These are phyloP conservation scores for Dothistroma pini DNA, from an alignment of 2,329 filamentous ascomycete genomes.

Conservation along the genomic window DNA sequence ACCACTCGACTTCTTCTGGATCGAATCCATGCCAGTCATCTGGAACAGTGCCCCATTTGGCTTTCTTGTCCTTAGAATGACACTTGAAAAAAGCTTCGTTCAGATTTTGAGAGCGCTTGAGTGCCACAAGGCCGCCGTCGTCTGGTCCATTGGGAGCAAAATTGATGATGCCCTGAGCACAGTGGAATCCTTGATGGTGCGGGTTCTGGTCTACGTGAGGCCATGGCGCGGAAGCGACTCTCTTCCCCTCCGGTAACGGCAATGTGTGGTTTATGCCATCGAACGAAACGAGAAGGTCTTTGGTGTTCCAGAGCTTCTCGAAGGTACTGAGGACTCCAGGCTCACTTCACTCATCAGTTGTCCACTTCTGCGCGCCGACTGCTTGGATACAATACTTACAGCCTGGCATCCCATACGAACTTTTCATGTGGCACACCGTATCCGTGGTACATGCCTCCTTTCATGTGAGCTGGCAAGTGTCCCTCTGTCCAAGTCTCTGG, in stretches of 20 bases:
- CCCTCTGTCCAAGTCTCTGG: constrained; percentile 12
- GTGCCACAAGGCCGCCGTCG: constrained; percentile 18
- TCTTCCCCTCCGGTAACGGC: constrained; percentile 10
- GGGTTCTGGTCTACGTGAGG: constrained; percentile 14
- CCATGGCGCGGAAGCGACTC: constrained; percentile 10
- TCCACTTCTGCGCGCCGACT: not conserved
- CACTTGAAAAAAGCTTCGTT: constrained; percentile 16
- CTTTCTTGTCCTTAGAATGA: constrained; percentile 16
- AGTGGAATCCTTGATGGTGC: constrained; percentile 7
- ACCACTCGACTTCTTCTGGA: constrained; percentile 16
- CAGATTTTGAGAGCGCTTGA: constrained; percentile 12
- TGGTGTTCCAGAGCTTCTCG: constrained; percentile 20
- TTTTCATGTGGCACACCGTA: constrained; percentile 22
- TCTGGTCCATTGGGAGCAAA: constrained; percentile 20
- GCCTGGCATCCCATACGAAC: constrained; percentile 24
- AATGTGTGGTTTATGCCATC: constrained; percentile 22
- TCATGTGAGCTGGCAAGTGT: constrained; percentile 17
- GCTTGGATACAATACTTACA: not conserved
- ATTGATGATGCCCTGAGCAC: constrained; percentile 18
- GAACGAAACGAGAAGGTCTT: constrained; percentile 22
- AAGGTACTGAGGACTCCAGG: constrained; percentile 20
- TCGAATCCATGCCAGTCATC: constrained; percentile 19
- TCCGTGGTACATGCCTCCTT: constrained; percentile 19
- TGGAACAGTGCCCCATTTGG: constrained; percentile 15
- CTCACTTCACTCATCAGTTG: constrained; percentile 4